Conservation (phyloP, 257 asterid species). For the Petunia secreta region DNA sequence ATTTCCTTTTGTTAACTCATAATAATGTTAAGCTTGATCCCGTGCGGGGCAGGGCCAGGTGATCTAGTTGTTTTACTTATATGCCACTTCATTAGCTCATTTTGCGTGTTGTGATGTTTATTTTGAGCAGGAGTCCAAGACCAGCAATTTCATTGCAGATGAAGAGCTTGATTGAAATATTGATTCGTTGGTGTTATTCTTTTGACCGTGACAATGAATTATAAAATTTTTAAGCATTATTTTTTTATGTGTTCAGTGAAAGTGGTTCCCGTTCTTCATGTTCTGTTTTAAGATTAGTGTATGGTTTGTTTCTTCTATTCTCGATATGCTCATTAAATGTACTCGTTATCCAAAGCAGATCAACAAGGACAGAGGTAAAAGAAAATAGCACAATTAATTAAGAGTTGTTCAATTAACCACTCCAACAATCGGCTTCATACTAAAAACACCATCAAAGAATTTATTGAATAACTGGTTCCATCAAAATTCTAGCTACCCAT, state of each 20-base stretch:
- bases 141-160: constrained; percentile 10
- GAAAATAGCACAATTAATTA: neutral
- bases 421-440: too few species aligned
- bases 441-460: too few species aligned
- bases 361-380: neutral
- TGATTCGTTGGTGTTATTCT: neutral
- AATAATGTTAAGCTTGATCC: too few species aligned
- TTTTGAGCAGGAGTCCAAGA: neutral
- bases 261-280: neutral
- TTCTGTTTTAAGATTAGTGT: neutral
- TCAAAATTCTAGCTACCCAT: too few species aligned
- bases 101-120: neutral
- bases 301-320: neutral
- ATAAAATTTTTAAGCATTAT: neutral
- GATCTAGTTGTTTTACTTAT: neutral
- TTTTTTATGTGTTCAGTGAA: too few species aligned
- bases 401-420: too few species aligned
- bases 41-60: too few species aligned
- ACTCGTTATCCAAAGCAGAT: neutral
- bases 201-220: neutral
- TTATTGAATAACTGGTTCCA: too few species aligned
- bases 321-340: neutral
- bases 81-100: neutral
- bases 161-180: neutral
- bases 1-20: too few species aligned